These are phyloP conservation scores for Blepharisma japonicum DNA, from an alignment of 73 alveolate genomes.

Conservation along the genomic window DNA sequence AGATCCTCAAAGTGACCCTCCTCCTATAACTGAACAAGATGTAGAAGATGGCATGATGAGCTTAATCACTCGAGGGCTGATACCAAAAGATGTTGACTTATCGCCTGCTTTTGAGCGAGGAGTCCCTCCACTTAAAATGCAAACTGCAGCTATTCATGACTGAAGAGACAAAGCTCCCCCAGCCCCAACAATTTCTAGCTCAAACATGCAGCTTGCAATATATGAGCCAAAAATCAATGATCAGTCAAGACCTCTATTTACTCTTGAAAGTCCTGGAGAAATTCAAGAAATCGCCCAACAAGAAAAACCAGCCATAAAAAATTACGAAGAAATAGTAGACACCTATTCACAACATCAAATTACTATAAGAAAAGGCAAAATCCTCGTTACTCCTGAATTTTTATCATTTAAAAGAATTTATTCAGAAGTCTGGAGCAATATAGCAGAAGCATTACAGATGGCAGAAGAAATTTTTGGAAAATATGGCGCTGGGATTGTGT, in stretches of 20 bases:
- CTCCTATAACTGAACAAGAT: slow-evolving; percentile 82
- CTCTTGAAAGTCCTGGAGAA: background rate
- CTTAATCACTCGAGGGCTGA: slow-evolving; percentile 70
- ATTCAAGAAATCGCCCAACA: background rate
- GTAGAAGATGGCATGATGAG: slow-evolving; percentile 80
- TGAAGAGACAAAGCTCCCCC: slow-evolving; percentile 22
- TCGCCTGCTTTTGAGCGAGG: slow-evolving; percentile 89
- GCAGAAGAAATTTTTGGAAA: slow-evolving; percentile 49
- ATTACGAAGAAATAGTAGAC: slow-evolving; percentile 70
- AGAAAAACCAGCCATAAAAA: slow-evolving; percentile 38
- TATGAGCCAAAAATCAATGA: background rate
- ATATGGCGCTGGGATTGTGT: slow-evolving; percentile 50
- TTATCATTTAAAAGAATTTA: slow-evolving; percentile 54
- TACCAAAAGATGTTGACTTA: slow-evolving; percentile 86
- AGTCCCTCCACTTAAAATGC: slow-evolving; percentile 77
- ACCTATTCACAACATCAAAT: slow-evolving; percentile 66
- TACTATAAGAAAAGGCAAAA: slow-evolving; percentile 53
- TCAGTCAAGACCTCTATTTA: background rate
- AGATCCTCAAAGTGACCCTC: slow-evolving; percentile 74
- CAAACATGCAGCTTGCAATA: background rate
- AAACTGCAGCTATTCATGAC: slow-evolving; percentile 26
- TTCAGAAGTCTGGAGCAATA: slow-evolving; percentile 64
- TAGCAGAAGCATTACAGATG: slow-evolving; percentile 39
- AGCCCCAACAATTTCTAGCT: slow-evolving; percentile 7
- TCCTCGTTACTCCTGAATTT: slow-evolving; percentile 61